phyloP scores from a whole-genome alignment of 768 basidiomycete species.

The Russula brevipes region DNA sequence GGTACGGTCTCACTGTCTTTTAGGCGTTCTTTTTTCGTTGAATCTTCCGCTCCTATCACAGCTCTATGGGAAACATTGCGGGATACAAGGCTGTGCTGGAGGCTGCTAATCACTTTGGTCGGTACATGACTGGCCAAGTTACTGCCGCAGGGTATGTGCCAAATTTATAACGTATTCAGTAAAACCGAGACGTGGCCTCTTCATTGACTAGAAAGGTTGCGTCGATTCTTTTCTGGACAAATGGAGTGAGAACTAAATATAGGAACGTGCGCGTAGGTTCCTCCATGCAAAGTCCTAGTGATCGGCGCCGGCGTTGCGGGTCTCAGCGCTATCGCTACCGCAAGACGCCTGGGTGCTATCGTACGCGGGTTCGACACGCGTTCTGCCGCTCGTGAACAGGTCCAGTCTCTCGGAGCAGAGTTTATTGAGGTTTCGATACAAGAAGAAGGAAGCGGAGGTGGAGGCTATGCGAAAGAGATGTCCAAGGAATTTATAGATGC shows the following conservation, averaged over 20 bases:
- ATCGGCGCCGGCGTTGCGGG: conserved; percentile 90
- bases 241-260: neutral
- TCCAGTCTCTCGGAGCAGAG: conserved; percentile 85
- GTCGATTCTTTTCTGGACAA: neutral
- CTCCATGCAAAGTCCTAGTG: conserved; percentile 80
- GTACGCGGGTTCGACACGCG: conserved; percentile 87
- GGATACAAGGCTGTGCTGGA: conserved; percentile 91
- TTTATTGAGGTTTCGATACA: conserved; percentile 77
- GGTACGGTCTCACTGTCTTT: conserved; percentile 38
- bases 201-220: conserved; percentile 40
- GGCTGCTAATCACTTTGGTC: conserved; percentile 83
- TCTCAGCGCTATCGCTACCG: conserved; percentile 82
- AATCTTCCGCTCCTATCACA: conserved; percentile 29
- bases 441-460: conserved; percentile 77
- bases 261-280: conserved; percentile 48
- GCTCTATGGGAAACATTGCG: conserved; percentile 93
- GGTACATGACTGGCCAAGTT: conserved; percentile 86
- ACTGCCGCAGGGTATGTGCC: conserved; percentile 77
- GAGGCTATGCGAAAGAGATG: conserved; percentile 89
- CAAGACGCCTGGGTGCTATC: conserved; percentile 78
- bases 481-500: conserved; percentile 85
- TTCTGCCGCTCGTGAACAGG: conserved; percentile 80
- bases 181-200: neutral
- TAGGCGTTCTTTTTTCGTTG: neutral
- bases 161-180: conserved; percentile 9